Evolutionary conservation across 2,329 filamentous ascomycete species (phyloP).

Genomic region (Elsinoe arachidis): DNA sequence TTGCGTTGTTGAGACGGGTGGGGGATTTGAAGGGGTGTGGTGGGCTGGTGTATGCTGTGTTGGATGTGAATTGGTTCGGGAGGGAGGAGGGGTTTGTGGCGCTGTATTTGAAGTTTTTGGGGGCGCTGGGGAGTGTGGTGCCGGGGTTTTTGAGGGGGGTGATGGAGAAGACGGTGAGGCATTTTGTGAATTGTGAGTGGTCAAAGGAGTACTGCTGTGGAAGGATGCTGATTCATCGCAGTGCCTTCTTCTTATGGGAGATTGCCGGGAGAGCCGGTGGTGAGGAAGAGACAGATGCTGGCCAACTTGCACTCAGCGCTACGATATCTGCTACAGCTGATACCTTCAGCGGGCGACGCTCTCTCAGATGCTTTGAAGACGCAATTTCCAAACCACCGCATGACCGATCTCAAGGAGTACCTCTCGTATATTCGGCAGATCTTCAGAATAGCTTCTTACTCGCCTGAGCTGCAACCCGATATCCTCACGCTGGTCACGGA

Average conservation of each 20-base stretch:
- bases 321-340: constrained; percentile 66
- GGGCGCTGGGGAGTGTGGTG: constrained; percentile 69
- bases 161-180: constrained; percentile 69
- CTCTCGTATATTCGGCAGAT: constrained; percentile 84
- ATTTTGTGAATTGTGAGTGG: constrained; percentile 53
- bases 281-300: constrained; percentile 58
- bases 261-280: constrained; percentile 46
- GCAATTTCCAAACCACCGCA: constrained; percentile 38
- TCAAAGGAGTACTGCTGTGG: constrained; percentile 28
- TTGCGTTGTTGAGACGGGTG: constrained; percentile 50
- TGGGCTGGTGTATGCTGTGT: constrained; percentile 48
- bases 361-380: constrained; percentile 45
- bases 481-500: constrained; percentile 77
- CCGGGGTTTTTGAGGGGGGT: constrained; percentile 67
- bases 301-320: constrained; percentile 67
- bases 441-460: constrained; percentile 66
- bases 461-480: constrained; percentile 67
- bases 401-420: constrained; percentile 69
- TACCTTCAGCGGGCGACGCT: constrained; percentile 67
- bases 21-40: constrained; percentile 48
- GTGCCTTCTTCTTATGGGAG: constrained; percentile 47
- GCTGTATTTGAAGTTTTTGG: constrained; percentile 48
- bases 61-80: constrained; percentile 54
- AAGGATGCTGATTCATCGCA: constrained; percentile 16
- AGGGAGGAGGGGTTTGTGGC: constrained; percentile 52